A percentile compares a stretch with the other conserved stretches of the same genome.
These are phyloP conservation scores for Penicillium dipodomyicola DNA, from an alignment of 495 filamentous ascomycete genomes.

Conservation along the genomic window DNA sequence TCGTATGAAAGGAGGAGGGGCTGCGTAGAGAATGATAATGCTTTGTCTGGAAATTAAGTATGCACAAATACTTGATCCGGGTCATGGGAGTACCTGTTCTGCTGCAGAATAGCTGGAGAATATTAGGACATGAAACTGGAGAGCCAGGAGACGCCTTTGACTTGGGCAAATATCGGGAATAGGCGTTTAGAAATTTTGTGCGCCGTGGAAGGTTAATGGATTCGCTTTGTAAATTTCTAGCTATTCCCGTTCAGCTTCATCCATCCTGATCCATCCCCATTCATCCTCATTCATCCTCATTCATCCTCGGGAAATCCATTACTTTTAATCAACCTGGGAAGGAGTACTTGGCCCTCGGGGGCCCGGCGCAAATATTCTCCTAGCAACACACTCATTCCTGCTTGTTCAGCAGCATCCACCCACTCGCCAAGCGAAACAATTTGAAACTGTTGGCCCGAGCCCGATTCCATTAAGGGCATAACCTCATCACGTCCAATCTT, in stretches of 20 bases:
- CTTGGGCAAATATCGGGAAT: background rate
- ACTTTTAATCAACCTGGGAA: conserved; percentile 23
- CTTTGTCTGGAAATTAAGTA: too few relatives aligned
- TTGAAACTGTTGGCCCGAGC: conserved; percentile 15
- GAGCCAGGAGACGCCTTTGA: background rate
- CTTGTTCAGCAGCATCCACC: conserved; percentile 20
- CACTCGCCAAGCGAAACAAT: conserved; percentile 17
- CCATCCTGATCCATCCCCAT: background rate
- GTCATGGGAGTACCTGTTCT: background rate
- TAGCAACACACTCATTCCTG: conserved; percentile 25
- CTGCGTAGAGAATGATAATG: too few relatives aligned
- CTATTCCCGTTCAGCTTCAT: background rate
- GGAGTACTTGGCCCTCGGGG: conserved; percentile 17
- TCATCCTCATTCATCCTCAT: background rate
- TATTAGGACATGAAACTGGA: background rate
- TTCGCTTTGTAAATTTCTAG: background rate
- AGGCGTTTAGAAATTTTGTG: background rate
- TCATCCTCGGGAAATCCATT: background rate
- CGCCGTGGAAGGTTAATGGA: background rate
- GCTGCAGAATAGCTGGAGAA: background rate
- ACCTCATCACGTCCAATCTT: conserved; percentile 18
- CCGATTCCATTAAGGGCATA: conserved; percentile 17
- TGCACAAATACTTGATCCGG: too few relatives aligned
- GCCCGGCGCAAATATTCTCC: conserved; percentile 22
- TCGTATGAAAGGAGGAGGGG: too few relatives aligned